These are phyloP conservation scores for Aspergillus bombycis DNA, from an alignment of 2,329 filamentous ascomycete species.

Conservation along the genomic window DNA sequence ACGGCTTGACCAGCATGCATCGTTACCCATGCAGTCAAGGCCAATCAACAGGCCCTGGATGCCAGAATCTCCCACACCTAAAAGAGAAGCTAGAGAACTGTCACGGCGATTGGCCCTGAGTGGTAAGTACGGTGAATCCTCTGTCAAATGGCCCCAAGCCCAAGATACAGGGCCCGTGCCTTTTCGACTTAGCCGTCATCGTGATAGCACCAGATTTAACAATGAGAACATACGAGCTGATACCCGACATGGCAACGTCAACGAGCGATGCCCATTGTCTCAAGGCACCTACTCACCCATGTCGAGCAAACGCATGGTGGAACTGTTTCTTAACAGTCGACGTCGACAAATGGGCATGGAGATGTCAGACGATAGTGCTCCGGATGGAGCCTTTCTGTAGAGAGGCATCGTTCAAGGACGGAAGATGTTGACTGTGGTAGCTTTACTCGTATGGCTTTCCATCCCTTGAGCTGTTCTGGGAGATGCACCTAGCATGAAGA, in stretches of 20 bases:
- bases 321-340: slow-evolving; percentile 40
- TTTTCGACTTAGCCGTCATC: slow-evolving; percentile 33
- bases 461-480: neutral
- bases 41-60: slow-evolving; percentile 24
- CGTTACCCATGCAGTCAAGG: slow-evolving; percentile 29
- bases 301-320: slow-evolving; percentile 43
- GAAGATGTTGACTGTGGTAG: neutral
- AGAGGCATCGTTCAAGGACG: neutral
- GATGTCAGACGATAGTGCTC: slow-evolving; percentile 19
- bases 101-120: slow-evolving; percentile 25
- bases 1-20: slow-evolving; percentile 6
- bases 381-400: slow-evolving; percentile 33
- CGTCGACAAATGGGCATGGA: slow-evolving; percentile 28
- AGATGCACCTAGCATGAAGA: neutral
- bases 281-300: slow-evolving; percentile 30
- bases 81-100: slow-evolving; percentile 17
- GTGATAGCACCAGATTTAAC: slow-evolving; percentile 24
- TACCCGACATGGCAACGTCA: slow-evolving; percentile 18
- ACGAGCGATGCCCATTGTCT: slow-evolving; percentile 23
- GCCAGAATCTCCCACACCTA: slow-evolving; percentile 37
- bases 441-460: neutral
- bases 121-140: slow-evolving; percentile 28
- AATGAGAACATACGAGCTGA: slow-evolving; percentile 35
- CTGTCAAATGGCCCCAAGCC: slow-evolving; percentile 23
- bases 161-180: slow-evolving; percentile 27